phyloP scores from a whole-genome alignment of 2,329 filamentous ascomycete genomes.

The Aspergillus alliaceus region DNA sequence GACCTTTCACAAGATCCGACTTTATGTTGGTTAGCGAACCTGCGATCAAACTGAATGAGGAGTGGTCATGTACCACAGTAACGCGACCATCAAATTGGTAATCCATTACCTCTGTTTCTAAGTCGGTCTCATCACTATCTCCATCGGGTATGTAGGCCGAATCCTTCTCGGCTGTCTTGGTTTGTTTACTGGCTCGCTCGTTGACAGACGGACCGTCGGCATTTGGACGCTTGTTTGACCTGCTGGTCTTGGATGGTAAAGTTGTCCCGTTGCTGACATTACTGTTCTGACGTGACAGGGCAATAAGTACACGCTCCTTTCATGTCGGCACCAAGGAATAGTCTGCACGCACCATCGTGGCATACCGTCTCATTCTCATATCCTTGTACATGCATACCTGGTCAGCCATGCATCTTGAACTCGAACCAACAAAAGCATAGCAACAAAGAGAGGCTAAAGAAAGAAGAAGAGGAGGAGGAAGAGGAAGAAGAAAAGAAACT shows the following conservation, averaged over 20 bases:
- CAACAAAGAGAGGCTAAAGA: not conserved
- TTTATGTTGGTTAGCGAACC: not conserved
- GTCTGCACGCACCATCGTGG: not conserved
- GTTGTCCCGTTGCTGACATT: not conserved
- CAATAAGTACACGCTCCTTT: not conserved
- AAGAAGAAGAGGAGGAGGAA: too few relatives aligned
- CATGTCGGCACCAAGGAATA: not conserved
- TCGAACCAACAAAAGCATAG: not conserved
- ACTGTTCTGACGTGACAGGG: not conserved
- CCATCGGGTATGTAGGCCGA: not conserved
- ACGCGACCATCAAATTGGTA: accelerated
- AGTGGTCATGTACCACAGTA: not conserved
- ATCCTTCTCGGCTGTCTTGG: not conserved
- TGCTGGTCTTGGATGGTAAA: not conserved
- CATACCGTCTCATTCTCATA: not conserved
- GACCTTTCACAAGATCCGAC: not conserved
- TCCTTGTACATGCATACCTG: not conserved
- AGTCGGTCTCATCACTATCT: too few relatives aligned
- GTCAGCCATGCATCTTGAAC: not conserved
- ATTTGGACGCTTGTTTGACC: not conserved
- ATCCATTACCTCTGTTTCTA: too few relatives aligned
- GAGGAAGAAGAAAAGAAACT: not conserved
- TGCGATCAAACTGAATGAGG: not conserved
- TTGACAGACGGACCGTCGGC: not conserved
- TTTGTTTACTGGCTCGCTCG: not conserved